These are phyloP conservation scores for Juncus inflexus DNA, from an alignment of 176 grass and related monocot genomes.

Conservation along the genomic window DNA sequence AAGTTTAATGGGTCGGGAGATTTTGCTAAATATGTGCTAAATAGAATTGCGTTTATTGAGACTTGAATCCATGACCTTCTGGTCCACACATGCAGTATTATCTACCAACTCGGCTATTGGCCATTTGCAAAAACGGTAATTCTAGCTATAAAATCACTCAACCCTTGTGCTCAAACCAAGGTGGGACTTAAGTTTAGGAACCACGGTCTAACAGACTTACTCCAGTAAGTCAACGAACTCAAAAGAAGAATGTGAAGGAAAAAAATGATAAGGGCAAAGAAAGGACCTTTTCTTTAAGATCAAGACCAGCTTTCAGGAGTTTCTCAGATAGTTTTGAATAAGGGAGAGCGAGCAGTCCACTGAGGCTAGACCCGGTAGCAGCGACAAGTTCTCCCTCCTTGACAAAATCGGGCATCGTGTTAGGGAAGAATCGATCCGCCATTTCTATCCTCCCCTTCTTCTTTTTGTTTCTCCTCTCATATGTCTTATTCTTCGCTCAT, in stretches of 20 bases:
- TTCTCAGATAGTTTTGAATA: slow-evolving; percentile 45
- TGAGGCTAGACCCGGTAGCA: slow-evolving; percentile 21
- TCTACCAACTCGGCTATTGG: too few relatives aligned
- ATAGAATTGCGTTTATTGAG: too few relatives aligned
- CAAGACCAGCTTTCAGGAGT: slow-evolving; percentile 45
- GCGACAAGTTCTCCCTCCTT: slow-evolving; percentile 39
- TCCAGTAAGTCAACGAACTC: background rate
- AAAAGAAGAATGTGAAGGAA: background rate
- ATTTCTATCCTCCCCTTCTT: slow-evolving; percentile 33
- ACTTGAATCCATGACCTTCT: too few relatives aligned
- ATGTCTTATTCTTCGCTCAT: background rate
- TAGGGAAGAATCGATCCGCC: slow-evolving; percentile 79
- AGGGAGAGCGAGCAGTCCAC: slow-evolving; percentile 55
- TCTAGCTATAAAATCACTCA: too few relatives aligned
- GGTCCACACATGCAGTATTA: too few relatives aligned
- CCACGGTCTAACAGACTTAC: too few relatives aligned
- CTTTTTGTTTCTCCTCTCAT: background rate
- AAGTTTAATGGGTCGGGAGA: too few relatives aligned
- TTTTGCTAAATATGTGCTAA: too few relatives aligned
- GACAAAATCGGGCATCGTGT: slow-evolving; percentile 72
- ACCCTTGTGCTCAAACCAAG: too few relatives aligned
- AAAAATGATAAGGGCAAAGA: background rate
- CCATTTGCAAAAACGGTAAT: too few relatives aligned
- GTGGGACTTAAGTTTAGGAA: too few relatives aligned
- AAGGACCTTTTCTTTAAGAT: slow-evolving; percentile 67